phyloP scores from a whole-genome alignment of 495 filamentous ascomycete species.

The Talaromyces liani region DNA sequence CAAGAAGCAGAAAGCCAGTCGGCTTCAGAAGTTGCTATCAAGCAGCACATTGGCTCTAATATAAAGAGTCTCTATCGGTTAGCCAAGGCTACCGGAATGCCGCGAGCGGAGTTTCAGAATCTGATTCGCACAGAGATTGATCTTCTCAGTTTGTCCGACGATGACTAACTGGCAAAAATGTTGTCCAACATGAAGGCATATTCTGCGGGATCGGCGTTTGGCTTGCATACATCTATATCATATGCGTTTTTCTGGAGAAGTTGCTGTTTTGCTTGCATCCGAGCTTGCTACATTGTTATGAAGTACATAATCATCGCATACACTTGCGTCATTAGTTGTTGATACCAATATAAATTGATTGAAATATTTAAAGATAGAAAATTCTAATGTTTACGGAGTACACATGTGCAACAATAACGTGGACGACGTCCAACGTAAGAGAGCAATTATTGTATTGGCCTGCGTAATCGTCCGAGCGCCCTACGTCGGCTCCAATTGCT shows the following conservation, averaged over 20 bases:
- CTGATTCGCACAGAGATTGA: constrained; percentile 76
- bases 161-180: constrained; percentile 31
- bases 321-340: not conserved
- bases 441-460: not conserved
- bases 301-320: not conserved
- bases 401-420: not conserved
- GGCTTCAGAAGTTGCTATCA: constrained; percentile 69
- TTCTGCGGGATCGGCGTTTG: not conserved
- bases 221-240: not conserved
- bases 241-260: not conserved
- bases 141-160: constrained; percentile 66
- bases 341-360: not conserved
- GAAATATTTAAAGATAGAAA: too few species aligned
- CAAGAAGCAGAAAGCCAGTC: constrained; percentile 55
- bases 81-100: constrained; percentile 71
- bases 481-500: not conserved
- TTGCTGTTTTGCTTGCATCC: not conserved
- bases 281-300: not conserved
- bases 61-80: constrained; percentile 85
- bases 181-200: not conserved
- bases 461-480: not conserved
- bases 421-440: not conserved
- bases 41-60: constrained; percentile 81
- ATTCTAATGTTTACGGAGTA: too few species aligned
- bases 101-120: constrained; percentile 73